Evolutionary conservation across 495 filamentous ascomycete genomes (phyloP).

Genomic region (Cryomyces antarcticus): DNA sequence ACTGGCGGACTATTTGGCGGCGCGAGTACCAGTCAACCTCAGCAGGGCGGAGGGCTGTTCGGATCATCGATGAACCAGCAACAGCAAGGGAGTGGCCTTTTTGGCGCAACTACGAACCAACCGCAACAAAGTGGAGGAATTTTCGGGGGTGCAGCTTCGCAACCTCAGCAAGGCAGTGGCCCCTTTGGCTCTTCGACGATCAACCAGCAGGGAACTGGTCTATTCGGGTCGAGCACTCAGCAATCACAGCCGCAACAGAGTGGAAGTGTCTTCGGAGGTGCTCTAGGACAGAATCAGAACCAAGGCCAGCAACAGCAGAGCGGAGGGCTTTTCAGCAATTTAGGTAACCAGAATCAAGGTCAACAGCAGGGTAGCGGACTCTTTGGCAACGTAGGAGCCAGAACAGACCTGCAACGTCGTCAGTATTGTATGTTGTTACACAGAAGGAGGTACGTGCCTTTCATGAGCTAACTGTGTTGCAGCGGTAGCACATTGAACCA

Average conservation of each 20-base stretch:
- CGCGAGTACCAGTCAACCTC: constrained; percentile 8
- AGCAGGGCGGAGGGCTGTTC: constrained; percentile 23
- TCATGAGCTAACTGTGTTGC: too few relatives aligned
- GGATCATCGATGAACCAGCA: constrained; percentile 9
- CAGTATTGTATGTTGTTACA: constrained; percentile 8
- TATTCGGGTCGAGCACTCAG: constrained; percentile 21
- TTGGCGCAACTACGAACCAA: constrained; percentile 11
- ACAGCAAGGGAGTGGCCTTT: constrained; percentile 20
- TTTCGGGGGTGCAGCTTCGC: constrained; percentile 15
- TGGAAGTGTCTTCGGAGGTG: constrained; percentile 18
- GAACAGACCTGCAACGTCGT: constrained; percentile 3
- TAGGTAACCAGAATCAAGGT: constrained; percentile 4
- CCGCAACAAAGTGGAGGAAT: constrained; percentile 18
- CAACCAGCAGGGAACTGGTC: constrained; percentile 18
- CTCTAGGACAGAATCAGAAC: constrained; percentile 15
- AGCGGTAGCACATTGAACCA: constrained; percentile 2
- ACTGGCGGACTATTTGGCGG: constrained; percentile 21
- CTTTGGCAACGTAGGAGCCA: constrained; percentile 15
- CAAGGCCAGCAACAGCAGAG: constrained; percentile 10
- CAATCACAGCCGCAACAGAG: constrained; percentile 21
- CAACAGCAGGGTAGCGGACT: constrained; percentile 12
- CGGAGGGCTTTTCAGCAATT: constrained; percentile 20
- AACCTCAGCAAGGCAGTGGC: constrained; percentile 9
- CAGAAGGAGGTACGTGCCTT: too few relatives aligned
- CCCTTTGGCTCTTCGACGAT: constrained; percentile 15